Conservation (phyloP, 495 filamentous ascomycete species). For the Thozetella sp. region DNA sequence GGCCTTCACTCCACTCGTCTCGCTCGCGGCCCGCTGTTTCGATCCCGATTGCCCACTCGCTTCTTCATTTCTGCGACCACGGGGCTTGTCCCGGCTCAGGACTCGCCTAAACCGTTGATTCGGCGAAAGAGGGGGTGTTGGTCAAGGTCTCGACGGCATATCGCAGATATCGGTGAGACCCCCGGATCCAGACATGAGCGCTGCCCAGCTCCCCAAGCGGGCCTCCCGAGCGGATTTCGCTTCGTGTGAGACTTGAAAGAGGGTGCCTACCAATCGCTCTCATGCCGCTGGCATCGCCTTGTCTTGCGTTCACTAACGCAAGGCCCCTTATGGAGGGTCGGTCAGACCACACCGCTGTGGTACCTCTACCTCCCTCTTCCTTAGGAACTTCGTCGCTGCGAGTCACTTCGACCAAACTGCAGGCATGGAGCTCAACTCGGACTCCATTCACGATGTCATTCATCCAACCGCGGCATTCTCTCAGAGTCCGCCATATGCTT, state of each 20-base stretch:
- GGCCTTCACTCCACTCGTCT: neutral
- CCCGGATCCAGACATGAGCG: neutral
- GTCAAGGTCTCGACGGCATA: neutral
- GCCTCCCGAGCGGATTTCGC: neutral
- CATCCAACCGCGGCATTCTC: conserved; percentile 51
- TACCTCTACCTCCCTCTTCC: neutral
- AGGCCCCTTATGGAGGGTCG: too few species aligned
- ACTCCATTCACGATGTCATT: conserved; percentile 44
- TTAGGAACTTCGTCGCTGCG: neutral
- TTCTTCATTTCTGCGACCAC: neutral
- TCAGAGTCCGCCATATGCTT: conserved; percentile 7
- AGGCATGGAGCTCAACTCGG: conserved; percentile 44
- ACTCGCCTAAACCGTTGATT: neutral
- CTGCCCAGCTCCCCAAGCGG: neutral
- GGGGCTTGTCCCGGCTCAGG: neutral
- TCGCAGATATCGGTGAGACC: neutral
- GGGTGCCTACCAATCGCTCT: too few species aligned
- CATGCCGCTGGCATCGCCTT: too few species aligned
- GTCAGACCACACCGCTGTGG: too few species aligned
- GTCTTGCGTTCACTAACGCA: too few species aligned
- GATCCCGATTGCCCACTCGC: neutral
- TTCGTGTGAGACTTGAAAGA: too few species aligned
- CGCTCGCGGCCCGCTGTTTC: neutral
- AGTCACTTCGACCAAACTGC: neutral
- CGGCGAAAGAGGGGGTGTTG: neutral